Base-by-base conservation (phyloP, 768 basidiomycete genomes). In the Phaeotremella skinneri region DNA sequence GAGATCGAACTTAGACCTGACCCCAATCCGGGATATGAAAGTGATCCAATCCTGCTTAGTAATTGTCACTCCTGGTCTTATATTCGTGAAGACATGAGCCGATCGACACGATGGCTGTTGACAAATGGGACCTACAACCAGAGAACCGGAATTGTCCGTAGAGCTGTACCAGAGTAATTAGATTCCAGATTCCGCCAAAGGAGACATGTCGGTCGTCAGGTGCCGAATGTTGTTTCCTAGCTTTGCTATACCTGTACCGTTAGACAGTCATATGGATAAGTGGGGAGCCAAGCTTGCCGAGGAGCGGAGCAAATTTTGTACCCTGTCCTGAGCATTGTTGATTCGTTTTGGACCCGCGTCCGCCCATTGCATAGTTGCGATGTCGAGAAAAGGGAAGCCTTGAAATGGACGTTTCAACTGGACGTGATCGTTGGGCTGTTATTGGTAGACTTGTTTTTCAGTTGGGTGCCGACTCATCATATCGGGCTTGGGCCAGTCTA, bases 381-480 rank as follows among this genome's bases (percentile, higher is more conserved):
- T 37, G 9, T 37, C 34, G 34, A 17, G 34, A 37, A 37, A 37
- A 37, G 34, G 34, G 34, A 37, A 37, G 34, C 34, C 34, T 37
- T 37, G 9, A 17, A 37, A 37, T 37, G 34, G 17, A 37, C 17
- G 17, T 37, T 37, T 37, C 34, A 37, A 37, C 34, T 37, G 34
- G 34, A 37, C 34, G 17, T 37, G 34, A 17, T 37, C 34, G 34
- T 37, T 37, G 34, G 34, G 34, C 34, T 37, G 34, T 37, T 17
- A 37, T 37, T 37, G 34, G 34, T 37, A 37, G 34, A 37, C 34
- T 37, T 37, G n/a, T 37, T 37, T 37, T 37, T 37, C 34, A 37
- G 17, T 37, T 17, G 34, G 34, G 34, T 37, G 34, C 34, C 34
- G 34, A 37, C 34, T 37, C 17, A 37, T 37, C 34, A 37, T 37